Evolutionary conservation across 164 flowering plant species (phyloP).

Genomic region (Chimonanthus salicifolius): DNA sequence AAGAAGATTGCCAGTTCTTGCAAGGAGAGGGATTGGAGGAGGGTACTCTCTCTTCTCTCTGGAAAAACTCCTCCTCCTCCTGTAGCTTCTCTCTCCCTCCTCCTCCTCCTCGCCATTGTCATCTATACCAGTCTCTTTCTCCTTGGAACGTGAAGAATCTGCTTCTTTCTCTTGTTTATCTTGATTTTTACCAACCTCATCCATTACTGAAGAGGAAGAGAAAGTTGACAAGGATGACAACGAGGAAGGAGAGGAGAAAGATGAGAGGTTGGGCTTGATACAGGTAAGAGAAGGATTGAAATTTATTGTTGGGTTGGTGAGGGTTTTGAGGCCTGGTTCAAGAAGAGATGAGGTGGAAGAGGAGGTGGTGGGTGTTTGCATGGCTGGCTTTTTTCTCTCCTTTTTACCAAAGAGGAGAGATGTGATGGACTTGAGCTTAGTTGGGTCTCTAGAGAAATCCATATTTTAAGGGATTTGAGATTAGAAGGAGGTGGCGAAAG

Average conservation of each 20-base stretch:
- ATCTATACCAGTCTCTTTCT: background rate
- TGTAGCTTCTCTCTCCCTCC: background rate
- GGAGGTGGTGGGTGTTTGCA: background rate
- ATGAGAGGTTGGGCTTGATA: background rate
- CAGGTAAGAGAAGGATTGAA: constrained; percentile 6
- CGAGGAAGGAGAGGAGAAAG: background rate
- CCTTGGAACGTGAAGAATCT: background rate
- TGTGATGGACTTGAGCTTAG: background rate
- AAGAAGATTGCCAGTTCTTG: constrained; percentile 22
- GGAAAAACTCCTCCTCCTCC: background rate
- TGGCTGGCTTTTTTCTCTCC: background rate
- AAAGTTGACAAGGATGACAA: background rate
- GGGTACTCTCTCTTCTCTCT: constrained; percentile 25
- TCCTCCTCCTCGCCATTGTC: background rate
- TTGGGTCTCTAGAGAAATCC: constrained; percentile 2
- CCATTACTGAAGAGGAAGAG: background rate
- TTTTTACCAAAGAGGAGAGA: background rate
- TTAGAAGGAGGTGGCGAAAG: background rate
- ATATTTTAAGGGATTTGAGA: background rate
- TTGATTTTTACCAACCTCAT: background rate
- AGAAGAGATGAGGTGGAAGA: background rate
- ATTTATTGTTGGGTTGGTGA: constrained; percentile 2
- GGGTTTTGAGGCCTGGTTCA: constrained; percentile 7
- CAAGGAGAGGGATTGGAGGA: constrained; percentile 38
- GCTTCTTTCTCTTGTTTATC: background rate